A percentile compares a stretch with the other conserved stretches of the same genome.
These are phyloP conservation scores for Hibiscus tridactylites DNA, from an alignment of 345 rosid genomes.

Conservation along the genomic window DNA sequence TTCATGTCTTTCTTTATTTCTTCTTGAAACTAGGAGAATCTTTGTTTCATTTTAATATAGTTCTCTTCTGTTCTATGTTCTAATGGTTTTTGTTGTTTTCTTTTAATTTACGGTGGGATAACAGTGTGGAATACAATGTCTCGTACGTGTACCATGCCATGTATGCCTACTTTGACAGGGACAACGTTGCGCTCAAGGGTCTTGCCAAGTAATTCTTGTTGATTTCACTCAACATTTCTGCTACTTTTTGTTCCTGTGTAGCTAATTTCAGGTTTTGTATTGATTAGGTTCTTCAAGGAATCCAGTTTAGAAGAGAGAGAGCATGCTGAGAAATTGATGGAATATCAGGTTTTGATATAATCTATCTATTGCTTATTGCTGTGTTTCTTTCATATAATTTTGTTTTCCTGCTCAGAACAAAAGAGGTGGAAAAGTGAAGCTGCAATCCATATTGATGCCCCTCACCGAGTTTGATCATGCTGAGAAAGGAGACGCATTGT, in stretches of 20 bases:
- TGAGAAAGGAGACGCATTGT: conserved; percentile 88
- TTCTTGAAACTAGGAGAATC: neutral
- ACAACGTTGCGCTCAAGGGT: conserved; percentile 83
- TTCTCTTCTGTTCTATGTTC: neutral
- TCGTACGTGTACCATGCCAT: conserved; percentile 88
- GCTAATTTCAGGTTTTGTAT: neutral
- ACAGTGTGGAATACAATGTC: conserved; percentile 84
- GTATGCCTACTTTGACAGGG: conserved; percentile 88
- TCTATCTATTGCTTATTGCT: neutral
- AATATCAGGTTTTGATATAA: conserved; percentile 59
- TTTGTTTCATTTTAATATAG: neutral
- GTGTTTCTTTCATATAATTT: neutral
- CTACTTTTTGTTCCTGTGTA: neutral
- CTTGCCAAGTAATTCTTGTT: conserved; percentile 63
- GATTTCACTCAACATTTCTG: neutral
- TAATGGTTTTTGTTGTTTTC: neutral
- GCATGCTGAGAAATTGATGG: conserved; percentile 90
- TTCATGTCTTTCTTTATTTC: neutral
- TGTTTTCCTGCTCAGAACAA: conserved; percentile 46
- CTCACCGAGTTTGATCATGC: conserved; percentile 72
- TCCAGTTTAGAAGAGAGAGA: conserved; percentile 85
- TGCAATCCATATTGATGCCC: conserved; percentile 61
- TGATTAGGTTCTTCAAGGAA: conserved; percentile 75
- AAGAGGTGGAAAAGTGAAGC: conserved; percentile 81
- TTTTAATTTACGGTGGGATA: neutral